Evolutionary conservation across 805 yeast species (phyloP).

Genomic region (Sugiyamaella lignohabitans): DNA sequence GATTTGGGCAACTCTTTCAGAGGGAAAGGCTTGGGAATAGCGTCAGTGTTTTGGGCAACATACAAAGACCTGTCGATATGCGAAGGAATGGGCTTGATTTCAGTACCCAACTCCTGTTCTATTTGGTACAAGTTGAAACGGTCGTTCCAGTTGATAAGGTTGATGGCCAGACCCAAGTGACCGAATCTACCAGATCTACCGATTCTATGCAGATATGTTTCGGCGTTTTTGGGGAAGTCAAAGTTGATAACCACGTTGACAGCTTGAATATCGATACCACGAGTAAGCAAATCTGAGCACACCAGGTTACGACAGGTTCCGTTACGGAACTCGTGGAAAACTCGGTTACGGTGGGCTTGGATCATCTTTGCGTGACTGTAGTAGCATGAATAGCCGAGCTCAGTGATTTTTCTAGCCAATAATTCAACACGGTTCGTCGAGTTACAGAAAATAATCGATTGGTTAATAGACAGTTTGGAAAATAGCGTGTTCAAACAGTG

Average conservation of each 20-base stretch:
- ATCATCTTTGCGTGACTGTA: slow-evolving; percentile 98
- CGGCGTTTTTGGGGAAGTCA: slow-evolving; percentile 97
- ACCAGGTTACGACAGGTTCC: slow-evolving; percentile 96
- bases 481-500: slow-evolving; percentile 94
- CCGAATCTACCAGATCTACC: slow-evolving; percentile 99
- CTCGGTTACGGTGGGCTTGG: slow-evolving; percentile 93
- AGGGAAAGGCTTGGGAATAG: slow-evolving; percentile 86
- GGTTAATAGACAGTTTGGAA: slow-evolving; percentile 90
- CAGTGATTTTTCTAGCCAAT: slow-evolving; percentile 92
- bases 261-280: slow-evolving; percentile 99
- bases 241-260: slow-evolving; percentile 97
- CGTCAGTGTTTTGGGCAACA: slow-evolving; percentile 55
- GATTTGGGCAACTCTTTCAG: slow-evolving; percentile 41
- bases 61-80: slow-evolving; percentile 82
- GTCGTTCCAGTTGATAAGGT: slow-evolving; percentile 94
- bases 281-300: slow-evolving; percentile 90
- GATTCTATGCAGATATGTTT: slow-evolving; percentile 94
- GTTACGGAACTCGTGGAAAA: slow-evolving; percentile 97
- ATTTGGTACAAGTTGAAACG: slow-evolving; percentile 88
- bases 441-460: slow-evolving; percentile 94
- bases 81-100: slow-evolving; percentile 95
- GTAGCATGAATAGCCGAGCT: slow-evolving; percentile 92
- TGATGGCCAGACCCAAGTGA: slow-evolving; percentile 95
- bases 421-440: slow-evolving; percentile 95
- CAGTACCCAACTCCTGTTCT: slow-evolving; percentile 96